Base-by-base conservation (phyloP, 805 yeast species). In the Starmerella tilneyi region DNA sequence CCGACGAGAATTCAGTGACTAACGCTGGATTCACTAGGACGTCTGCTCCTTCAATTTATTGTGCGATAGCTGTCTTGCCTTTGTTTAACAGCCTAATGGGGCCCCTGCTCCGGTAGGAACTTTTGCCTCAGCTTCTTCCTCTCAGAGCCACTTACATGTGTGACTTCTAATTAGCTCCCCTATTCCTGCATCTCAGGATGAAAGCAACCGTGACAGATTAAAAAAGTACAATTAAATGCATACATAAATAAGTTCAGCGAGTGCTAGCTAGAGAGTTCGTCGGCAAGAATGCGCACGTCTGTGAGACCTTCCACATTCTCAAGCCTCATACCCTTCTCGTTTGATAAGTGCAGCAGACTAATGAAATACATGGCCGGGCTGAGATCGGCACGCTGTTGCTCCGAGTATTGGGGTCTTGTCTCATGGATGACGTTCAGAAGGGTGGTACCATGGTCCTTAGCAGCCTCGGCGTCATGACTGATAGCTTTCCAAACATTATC, bases 331-430 rank as follows among this genome's bases (percentile, higher is more conserved):
- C 88, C 89, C 56, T 82, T 79, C 60, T 85, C 96, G 59, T 86
- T 85, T 12, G 94, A 94, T 52, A 85, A 66, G 63, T 85, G 96
- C 28, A 85, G 64, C 56, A 84, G 63, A 55, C 94, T 82, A 47
- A 85, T 83, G 56, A 85, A 85, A 57, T 84, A 82, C 61, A 82
- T 82, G 62, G 94, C 80, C 1, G 94, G 84, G 1, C 94, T 81
- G 7, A 86, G 63, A 43, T 85, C 94, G 41, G 71, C 72, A 53
- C 70, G 66, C 38, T 77, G 73, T 39, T 74, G 77, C 8, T 67
- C 62, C 0, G 74, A 68, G 58, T 86, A 85, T 59, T 68, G 67
- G 8, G 63, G 61, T 16, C 67, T 67, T 20, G 80, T 69, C 22
- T 70, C 71, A 3, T 62, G 62, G 4, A 79, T 74, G 28, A 80